Evolutionary conservation across 208 protist species (phyloP).

Genomic region (Acanthamoeba lenticulata): DNA sequence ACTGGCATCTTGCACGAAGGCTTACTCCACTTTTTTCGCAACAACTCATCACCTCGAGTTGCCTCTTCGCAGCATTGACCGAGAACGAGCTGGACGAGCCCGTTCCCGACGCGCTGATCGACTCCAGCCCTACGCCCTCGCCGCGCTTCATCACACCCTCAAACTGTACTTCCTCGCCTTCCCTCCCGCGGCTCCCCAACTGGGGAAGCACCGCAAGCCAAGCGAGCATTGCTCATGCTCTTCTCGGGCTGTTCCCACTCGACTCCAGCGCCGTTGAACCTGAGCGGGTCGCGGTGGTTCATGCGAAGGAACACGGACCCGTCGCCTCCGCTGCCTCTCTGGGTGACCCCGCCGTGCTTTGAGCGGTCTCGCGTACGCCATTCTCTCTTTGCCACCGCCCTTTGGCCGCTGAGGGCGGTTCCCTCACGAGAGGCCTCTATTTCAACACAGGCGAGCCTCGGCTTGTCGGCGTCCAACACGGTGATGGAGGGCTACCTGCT

Average conservation of each 20-base stretch:
- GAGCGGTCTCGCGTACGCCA: neutral
- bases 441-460: neutral
- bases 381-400: neutral
- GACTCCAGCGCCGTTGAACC: neutral
- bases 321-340: neutral
- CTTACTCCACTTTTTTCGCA: no score
- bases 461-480: constrained; percentile 12
- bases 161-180: neutral
- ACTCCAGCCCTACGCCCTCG: constrained; percentile 47
- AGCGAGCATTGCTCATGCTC: neutral
- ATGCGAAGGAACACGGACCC: constrained; percentile 34
- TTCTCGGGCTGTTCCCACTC: neutral
- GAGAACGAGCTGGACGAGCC: constrained; percentile 58
- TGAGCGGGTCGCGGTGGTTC: constrained; percentile 19
- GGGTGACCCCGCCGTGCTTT: neutral
- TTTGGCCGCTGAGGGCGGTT: neutral
- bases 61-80: neutral
- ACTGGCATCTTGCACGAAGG: no score
- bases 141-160: constrained; percentile 20
- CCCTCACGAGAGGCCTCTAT: neutral
- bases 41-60: no score
- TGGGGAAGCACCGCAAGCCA: neutral
- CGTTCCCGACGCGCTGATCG: constrained; percentile 46
- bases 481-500: constrained; percentile 65
- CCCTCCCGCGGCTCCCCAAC: neutral